A percentile compares a stretch with the other conserved stretches of the same genome.
phyloP scores from a whole-genome alignment of 192 early-diverging fungal species.

The Backusella tuberculispora region DNA sequence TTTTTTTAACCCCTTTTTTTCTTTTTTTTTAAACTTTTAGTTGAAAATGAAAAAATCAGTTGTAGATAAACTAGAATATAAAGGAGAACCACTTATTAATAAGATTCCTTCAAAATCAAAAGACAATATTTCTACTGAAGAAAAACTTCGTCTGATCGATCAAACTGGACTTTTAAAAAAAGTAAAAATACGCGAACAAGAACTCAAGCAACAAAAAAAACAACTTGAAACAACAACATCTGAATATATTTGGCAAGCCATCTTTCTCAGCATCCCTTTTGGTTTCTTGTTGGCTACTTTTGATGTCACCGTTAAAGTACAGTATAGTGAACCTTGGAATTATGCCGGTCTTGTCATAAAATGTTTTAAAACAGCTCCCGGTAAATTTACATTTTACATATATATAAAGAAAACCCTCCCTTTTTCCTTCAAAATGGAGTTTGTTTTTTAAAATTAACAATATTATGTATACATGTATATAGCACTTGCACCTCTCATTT shows the following conservation, averaged over 20 bases:
- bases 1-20: neutral
- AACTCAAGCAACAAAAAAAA: constrained; percentile 2
- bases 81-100: constrained; percentile 30
- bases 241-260: constrained; percentile 42
- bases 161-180: constrained; percentile 41
- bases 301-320: constrained; percentile 44
- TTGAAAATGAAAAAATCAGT: constrained; percentile 22
- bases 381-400: constrained; percentile 14
- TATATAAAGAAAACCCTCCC: neutral
- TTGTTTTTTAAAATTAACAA: neutral
- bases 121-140: constrained; percentile 13
- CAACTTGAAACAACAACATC: constrained; percentile 7
- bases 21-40: neutral
- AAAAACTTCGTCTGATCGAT: constrained; percentile 42
- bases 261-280: constrained; percentile 42
- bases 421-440: neutral
- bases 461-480: no score
- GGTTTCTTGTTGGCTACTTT: constrained; percentile 39
- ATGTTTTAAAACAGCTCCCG: constrained; percentile 33
- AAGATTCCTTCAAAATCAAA: constrained; percentile 8
- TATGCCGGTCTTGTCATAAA: constrained; percentile 10
- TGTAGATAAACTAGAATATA: constrained; percentile 21
- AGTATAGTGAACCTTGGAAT: constrained; percentile 42
- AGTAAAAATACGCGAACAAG: constrained; percentile 28
- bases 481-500: constrained; percentile 63